Conservation (phyloP, 495 filamentous ascomycete genomes). For the Xylaria scruposa region DNA sequence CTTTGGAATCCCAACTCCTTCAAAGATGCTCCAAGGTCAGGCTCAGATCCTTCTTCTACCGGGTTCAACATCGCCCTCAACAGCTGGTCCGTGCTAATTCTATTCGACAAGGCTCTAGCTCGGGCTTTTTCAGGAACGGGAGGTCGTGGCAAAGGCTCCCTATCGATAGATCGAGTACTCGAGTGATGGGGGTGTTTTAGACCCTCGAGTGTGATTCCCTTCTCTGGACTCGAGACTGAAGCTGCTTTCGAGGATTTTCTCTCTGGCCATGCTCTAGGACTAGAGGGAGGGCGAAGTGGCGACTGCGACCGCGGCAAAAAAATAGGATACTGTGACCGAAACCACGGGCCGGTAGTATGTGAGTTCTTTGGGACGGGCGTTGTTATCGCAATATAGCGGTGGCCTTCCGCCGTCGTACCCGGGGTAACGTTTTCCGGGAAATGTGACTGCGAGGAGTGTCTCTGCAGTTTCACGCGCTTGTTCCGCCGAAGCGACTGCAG, state of each 20-base stretch:
- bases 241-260: slow-evolving; percentile 28
- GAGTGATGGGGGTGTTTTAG: neutral
- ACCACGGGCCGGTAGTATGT: slow-evolving; percentile 17
- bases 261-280: slow-evolving; percentile 24
- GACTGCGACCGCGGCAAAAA: slow-evolving; percentile 10
- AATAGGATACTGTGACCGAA: slow-evolving; percentile 21
- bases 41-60: slow-evolving; percentile 9
- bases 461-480: slow-evolving; percentile 25
- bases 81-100: slow-evolving; percentile 6
- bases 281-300: neutral
- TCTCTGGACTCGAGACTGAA: neutral
- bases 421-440: slow-evolving; percentile 22
- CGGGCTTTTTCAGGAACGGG: neutral
- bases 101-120: slow-evolving; percentile 6
- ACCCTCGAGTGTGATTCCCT: neutral
- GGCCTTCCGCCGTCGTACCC: slow-evolving; percentile 24
- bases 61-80: slow-evolving; percentile 15
- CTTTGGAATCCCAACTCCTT: neutral
- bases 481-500: slow-evolving; percentile 26
- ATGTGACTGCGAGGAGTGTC: slow-evolving; percentile 23
- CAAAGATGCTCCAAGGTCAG: slow-evolving; percentile 1
- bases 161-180: neutral
- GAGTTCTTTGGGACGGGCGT: slow-evolving; percentile 5
- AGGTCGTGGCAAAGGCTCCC: neutral
- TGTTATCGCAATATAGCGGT: slow-evolving; percentile 26